Percentiles rank a stretch among this genome's conserved stretches.
Conservation (phyloP, 2,329 filamentous ascomycete genomes). For the Sporothrix euskadiensis region DNA sequence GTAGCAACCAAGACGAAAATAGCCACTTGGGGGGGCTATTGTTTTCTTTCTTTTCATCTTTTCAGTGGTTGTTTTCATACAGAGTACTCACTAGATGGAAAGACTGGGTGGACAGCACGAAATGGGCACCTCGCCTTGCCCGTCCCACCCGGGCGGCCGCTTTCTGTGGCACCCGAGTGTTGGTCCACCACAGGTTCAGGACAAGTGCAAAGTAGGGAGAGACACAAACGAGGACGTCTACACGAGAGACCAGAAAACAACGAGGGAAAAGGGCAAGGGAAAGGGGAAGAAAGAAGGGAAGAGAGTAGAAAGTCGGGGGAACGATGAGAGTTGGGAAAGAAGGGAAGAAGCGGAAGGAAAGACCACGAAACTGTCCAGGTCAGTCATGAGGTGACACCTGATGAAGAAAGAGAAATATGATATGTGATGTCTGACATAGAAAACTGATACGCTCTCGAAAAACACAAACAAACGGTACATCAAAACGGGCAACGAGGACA, state of each 20-base stretch:
- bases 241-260: neutral
- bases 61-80: neutral
- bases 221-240: neutral
- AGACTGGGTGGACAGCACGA: neutral
- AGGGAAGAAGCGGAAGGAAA: neutral
- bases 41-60: too few relatives aligned
- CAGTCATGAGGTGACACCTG: constrained; percentile 12
- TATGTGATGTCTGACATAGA: neutral
- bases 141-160: neutral
- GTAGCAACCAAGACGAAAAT: neutral
- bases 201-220: neutral
- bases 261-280: neutral
- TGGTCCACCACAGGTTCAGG: neutral
- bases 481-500: neutral
- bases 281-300: neutral
- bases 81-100: neutral
- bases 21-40: too few relatives aligned
- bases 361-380: neutral
- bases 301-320: neutral
- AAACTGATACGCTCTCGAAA: neutral
- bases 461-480: neutral
- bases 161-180: neutral
- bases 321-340: neutral
- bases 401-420: neutral
- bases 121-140: neutral